phyloP scores from a whole-genome alignment of 164 flowering plant species.

The Liriodendron chinense region DNA sequence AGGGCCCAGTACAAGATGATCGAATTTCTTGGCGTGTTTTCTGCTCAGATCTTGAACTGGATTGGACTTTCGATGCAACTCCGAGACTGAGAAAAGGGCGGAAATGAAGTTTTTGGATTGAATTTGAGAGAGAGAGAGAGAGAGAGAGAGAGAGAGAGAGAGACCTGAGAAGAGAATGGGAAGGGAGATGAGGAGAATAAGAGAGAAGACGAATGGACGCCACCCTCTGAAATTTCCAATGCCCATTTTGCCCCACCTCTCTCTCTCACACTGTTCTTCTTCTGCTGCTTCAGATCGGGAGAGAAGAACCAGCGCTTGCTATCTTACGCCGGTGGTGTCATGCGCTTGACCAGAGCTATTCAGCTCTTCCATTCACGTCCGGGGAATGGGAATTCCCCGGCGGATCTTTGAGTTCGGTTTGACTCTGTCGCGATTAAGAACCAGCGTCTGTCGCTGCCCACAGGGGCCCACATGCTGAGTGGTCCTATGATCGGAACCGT shows the following conservation, averaged over 20 bases:
- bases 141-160: background rate
- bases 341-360: too few relatives aligned
- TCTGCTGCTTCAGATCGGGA: background rate
- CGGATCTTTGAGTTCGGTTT: too few relatives aligned
- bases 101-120: background rate
- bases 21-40: constrained; percentile 45
- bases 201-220: constrained; percentile 49
- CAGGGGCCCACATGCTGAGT: too few relatives aligned
- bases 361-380: too few relatives aligned
- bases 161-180: constrained; percentile 60
- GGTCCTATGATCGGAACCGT: too few relatives aligned
- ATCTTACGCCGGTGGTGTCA: too few relatives aligned
- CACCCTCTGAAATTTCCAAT: constrained; percentile 58
- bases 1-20: constrained; percentile 79
- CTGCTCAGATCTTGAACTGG: constrained; percentile 14
- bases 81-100: constrained; percentile 36
- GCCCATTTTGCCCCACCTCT: constrained; percentile 1
- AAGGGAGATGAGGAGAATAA: constrained; percentile 54
- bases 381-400: too few relatives aligned
- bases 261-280: background rate
- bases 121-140: background rate
- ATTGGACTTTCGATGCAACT: constrained; percentile 35
- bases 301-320: too few relatives aligned
- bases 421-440: too few relatives aligned
- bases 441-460: too few relatives aligned